These are phyloP conservation scores for Trichoderma reesei DNA, from an alignment of 495 filamentous ascomycete genomes.

Conservation along the genomic window DNA sequence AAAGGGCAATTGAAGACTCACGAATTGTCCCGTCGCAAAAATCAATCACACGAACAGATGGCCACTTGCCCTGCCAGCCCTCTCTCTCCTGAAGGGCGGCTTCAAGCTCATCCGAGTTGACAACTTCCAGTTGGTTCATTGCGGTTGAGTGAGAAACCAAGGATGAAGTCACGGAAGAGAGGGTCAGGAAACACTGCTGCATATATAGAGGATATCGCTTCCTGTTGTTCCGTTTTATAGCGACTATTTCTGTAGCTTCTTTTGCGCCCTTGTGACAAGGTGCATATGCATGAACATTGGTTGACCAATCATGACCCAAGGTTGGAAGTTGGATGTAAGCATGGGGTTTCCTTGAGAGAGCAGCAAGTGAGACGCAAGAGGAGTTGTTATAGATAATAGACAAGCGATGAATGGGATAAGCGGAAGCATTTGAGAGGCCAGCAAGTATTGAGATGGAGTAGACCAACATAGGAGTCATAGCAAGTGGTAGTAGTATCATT, in stretches of 20 bases:
- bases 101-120: not conserved
- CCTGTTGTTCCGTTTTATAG: not conserved
- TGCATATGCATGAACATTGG: not conserved
- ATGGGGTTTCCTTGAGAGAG: no score
- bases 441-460: no score
- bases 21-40: not conserved
- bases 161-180: not conserved
- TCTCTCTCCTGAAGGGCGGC: not conserved
- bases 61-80: not conserved
- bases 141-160: not conserved
- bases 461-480: no score
- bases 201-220: not conserved
- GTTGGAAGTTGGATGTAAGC: no score
- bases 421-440: no score
- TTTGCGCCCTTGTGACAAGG: not conserved
- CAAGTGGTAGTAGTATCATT: no score
- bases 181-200: no score
- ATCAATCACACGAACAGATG: not conserved
- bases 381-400: no score
- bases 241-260: not conserved
- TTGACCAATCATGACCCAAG: no score
- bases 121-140: not conserved
- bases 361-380: no score
- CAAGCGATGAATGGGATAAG: no score
- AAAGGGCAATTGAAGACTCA: not conserved